Base-by-base conservation (phyloP, 2,329 filamentous ascomycete genomes). In the Peltaster fructicola region DNA sequence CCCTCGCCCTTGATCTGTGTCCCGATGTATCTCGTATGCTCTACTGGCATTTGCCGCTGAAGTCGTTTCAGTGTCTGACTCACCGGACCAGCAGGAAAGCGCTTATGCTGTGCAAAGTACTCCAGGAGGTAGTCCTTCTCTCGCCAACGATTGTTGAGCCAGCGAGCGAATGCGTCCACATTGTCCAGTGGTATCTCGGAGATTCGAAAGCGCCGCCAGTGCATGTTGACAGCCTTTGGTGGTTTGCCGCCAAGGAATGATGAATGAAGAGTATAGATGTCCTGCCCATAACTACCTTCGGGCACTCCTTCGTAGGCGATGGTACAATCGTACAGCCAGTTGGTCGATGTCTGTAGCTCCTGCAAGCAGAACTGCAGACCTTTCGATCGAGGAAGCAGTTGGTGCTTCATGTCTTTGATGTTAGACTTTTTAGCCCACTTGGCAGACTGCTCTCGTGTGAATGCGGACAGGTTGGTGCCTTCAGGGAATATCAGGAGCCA, bases 171-270 rank as follows among this genome's bases (percentile, higher is more conserved):
- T 5, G 65, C 59, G 19, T 75, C 65, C 9, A 65, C 62, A 37
- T 74, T 68, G 15, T 81, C 64, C 7, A 91, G 63, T 0, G 85
- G 85, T 20, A 98, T 91, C 11, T 81, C 71, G 12, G 65, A 64
- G 8, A 93, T 48, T 16, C 68, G 66, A 52, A 91, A 93, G 7
- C 82, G 72, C 26, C 88, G 71, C 81, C 85, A 98, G 53, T 91
- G 77, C 59, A 95, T 84, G 52, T 93, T 95, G 42, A 95, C 84
- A 2, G 82, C 92, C 48, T 84, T 92, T 2, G 85, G 88, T 1
- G 84, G 75, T 1, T 79, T 70, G 8, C 88, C 84, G 48, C 88
- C 70, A 34, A 93, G 73, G 46, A 88, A 92, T 4, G 81, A 90
- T 23, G 82, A 82, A 3, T 69, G 67, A 4, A 98, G 61, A 0